phyloP scores from a whole-genome alignment of 2,329 filamentous ascomycete species.

The Trichoderma sp. region DNA sequence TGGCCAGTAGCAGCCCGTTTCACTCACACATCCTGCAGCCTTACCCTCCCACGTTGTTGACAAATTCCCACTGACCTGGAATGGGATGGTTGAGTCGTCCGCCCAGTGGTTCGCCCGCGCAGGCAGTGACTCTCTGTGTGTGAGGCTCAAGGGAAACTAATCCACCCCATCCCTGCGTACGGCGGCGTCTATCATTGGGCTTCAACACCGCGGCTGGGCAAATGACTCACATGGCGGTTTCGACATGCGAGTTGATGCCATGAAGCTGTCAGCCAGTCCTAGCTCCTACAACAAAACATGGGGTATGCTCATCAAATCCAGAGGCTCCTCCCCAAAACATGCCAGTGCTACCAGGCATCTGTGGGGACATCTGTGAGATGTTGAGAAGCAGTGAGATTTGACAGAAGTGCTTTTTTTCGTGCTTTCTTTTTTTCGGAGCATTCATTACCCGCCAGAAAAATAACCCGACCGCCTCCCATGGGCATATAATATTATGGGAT shows the following conservation, averaged over 20 bases:
- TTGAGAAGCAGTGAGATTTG: background rate
- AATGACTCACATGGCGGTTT: constrained; percentile 17
- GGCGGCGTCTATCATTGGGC: background rate
- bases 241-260: constrained; percentile 1
- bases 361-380: background rate
- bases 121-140: background rate
- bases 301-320: background rate
- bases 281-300: background rate
- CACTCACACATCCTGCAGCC: constrained; percentile 18
- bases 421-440: background rate
- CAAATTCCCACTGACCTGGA: background rate
- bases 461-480: background rate
- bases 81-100: background rate
- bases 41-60: constrained; percentile 5
- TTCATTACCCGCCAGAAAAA: constrained; percentile 7
- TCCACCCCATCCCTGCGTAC: background rate
- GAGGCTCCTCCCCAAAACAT: background rate
- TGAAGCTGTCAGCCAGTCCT: constrained; percentile 6
- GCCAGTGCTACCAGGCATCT: background rate
- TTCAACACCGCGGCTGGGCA: background rate
- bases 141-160: background rate
- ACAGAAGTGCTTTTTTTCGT: background rate
- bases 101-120: background rate
- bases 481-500: background rate
- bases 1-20: background rate